Evolutionary conservation across 2,329 filamentous ascomycete genomes (phyloP).

Genomic region (Cercospora zeina): DNA sequence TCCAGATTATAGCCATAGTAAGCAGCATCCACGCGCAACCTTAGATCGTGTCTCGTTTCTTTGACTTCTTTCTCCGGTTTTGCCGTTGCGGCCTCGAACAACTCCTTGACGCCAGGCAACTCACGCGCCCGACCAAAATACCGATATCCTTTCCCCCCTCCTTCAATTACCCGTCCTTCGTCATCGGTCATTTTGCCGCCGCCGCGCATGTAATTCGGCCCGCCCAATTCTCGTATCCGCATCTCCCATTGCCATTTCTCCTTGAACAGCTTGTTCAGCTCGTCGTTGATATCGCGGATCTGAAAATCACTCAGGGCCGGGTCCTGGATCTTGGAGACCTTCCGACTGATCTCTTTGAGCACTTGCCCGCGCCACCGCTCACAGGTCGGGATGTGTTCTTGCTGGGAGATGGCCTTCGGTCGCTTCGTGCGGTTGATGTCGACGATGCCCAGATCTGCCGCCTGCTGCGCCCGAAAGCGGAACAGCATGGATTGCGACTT

Average conservation of each 20-base stretch:
- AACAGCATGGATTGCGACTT: slow-evolving; percentile 99
- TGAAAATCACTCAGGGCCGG: slow-evolving; percentile 89
- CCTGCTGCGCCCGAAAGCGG: slow-evolving; percentile 97
- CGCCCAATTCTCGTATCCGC: slow-evolving; percentile 92
- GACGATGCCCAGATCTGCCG: slow-evolving; percentile 92
- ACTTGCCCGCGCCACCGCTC: slow-evolving; percentile 99
- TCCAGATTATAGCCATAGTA: slow-evolving; percentile 95
- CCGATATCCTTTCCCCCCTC: slow-evolving; percentile 83
- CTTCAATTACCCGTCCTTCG: slow-evolving; percentile 57
- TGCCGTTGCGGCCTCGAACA: slow-evolving; percentile 77
- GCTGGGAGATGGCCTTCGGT: slow-evolving; percentile 84
- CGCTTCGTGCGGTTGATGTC: slow-evolving; percentile 86
- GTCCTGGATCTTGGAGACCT: slow-evolving; percentile 95
- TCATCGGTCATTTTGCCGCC: slow-evolving; percentile 56
- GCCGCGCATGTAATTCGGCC: slow-evolving; percentile 92
- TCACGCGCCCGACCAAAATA: slow-evolving; percentile 92
- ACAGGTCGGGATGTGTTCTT: slow-evolving; percentile 79
- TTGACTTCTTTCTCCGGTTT: slow-evolving; percentile 59
- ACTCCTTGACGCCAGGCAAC: slow-evolving; percentile 90
- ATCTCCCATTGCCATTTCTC: slow-evolving; percentile 99
- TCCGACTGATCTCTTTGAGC: slow-evolving; percentile 93
- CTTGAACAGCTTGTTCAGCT: slow-evolving; percentile 98
- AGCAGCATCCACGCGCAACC: slow-evolving; percentile 80
- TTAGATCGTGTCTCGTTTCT: slow-evolving; percentile 66
- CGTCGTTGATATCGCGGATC: slow-evolving; percentile 96